Base-by-base conservation (phyloP, 345 rosid species). In the Excoecaria cochinchinensis region DNA sequence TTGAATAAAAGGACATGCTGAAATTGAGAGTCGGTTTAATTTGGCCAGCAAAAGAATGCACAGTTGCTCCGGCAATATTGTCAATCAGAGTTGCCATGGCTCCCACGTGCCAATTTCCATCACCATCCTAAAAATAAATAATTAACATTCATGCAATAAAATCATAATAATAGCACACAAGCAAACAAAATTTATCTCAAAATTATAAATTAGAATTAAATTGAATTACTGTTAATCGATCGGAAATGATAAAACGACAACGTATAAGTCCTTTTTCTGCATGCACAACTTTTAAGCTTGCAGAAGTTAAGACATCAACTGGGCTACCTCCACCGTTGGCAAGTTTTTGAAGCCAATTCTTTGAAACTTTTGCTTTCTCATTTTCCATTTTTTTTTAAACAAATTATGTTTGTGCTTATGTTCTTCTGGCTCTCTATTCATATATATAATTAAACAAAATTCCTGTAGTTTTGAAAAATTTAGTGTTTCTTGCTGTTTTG, bases 31-130 rank as follows among this genome's bases (percentile, higher is more conserved):
- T 66, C 0, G 70, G 76, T 55, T 72, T 80, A 55, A 72, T 19
- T 50, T 80, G 70, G 47, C 79, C 74, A 19, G 56, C 51, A n/a
- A 70, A 55, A 11, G 79, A 75, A 48, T 71, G 64, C 0, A 72
- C 40, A n/a, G 79, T 63, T 52, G 73, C 69, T 15, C 62, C 68
- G 8, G 77, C 79, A 16, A 80, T 55, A 17, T 69, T 67, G 24
- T 80, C 79, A 17, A 80, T 72, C 58, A 80, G 14, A 0, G 71
- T 68, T 42, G 79, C 77, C 63, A 80, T 80, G 1, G 79, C 83
- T 67, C 83, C 79, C 11, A 61, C 74, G 7, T 80, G 65, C 83
- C 83, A 80, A 42, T 68, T 76, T 31, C 83, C 83, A 72, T 80
- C 74, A 38, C 13, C n/a, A 68, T 80, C 77, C 74, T 78, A 19